Base-by-base conservation (phyloP, 2,329 filamentous ascomycete genomes). In the Hymenoscyphus albidus region DNA sequence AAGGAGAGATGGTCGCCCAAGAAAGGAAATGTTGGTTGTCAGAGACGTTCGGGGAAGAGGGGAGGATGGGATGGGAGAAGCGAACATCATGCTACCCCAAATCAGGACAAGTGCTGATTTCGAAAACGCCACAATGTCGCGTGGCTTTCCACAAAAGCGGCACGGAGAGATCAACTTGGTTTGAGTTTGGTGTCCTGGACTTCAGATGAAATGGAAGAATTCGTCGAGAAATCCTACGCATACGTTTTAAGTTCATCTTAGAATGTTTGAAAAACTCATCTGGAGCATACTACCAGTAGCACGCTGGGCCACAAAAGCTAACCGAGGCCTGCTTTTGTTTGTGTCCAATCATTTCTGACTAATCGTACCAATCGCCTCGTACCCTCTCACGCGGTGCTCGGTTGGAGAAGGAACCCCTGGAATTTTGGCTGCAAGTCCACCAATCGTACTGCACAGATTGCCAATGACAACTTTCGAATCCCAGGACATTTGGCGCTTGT, bases 51-150 rank as follows among this genome's bases (percentile, higher is more conserved):
- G n/a, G 44, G 22, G 44, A 27, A 13, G 44, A 51, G 44, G 12
- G 18, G 57, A 13, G 31, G n/a, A 32, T 59, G 39, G 31, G n/a
- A 32, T 59, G 39, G 13, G 57, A 22, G 18, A 35, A 59, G n/a
- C 57, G 57, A 59, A 59, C 57, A 59, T 40, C 57, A 6, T 38
- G 31, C 31, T 14, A 22, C 31, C 18, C 57, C 35, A 42, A 58
- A n/a, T 35, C 32, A 13, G 55, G 55, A 38, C 18, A 51, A 51
- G 44, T 27, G 44, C 44, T 51, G 18, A 51, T 51, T 22, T 51
- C 14, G 12, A 12, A 38, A 18, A 22, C 18, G 48, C 27, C 44
- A 51, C 44, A 9, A 48, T 9, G 16, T 22, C 16, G 44, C 44
- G 9, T 18, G 7, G 18, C 27, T 27, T 27, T 27, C 27, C 27